phyloP scores from a whole-genome alignment of 352 stramenopile genomes.

The Phytophthora boehmeriae region DNA sequence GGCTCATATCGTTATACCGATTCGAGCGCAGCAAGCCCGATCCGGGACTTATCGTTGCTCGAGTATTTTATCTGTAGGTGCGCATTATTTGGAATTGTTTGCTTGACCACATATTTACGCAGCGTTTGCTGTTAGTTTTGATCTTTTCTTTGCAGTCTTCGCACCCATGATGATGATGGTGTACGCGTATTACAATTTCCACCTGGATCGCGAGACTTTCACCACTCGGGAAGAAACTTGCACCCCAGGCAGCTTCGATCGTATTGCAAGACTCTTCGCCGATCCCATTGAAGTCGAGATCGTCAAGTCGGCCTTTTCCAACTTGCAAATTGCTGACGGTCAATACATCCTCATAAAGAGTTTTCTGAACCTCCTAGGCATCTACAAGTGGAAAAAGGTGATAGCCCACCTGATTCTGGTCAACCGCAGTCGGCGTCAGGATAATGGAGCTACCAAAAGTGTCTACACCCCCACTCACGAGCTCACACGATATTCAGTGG shows the following conservation, averaged over 20 bases:
- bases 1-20: conserved; percentile 52
- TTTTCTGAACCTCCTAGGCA: conserved; percentile 42
- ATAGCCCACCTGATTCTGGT: conserved; percentile 39
- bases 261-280: conserved; percentile 39
- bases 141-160: conserved; percentile 63
- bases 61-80: conserved; percentile 48
- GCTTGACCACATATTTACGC: too few species aligned
- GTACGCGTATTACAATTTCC: conserved; percentile 48
- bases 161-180: conserved; percentile 47
- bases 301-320: conserved; percentile 39
- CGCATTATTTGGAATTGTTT: too few species aligned
- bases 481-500: conserved; percentile 40
- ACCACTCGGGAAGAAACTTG: conserved; percentile 34
- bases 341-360: conserved; percentile 44
- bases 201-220: conserved; percentile 41
- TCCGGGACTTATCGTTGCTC: conserved; percentile 32
- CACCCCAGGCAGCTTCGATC: conserved; percentile 38
- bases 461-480: conserved; percentile 24
- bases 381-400: conserved; percentile 60
- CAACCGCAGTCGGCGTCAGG: conserved; percentile 24
- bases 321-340: conserved; percentile 39
- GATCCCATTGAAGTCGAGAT: conserved; percentile 44
- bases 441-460: conserved; percentile 10
- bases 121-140: conserved; percentile 38
- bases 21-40: conserved; percentile 48